A percentile compares a stretch with the other conserved stretches of the same genome.
These are phyloP conservation scores for Neurospora sublineolata DNA, from an alignment of 495 filamentous ascomycete genomes.

Conservation along the genomic window DNA sequence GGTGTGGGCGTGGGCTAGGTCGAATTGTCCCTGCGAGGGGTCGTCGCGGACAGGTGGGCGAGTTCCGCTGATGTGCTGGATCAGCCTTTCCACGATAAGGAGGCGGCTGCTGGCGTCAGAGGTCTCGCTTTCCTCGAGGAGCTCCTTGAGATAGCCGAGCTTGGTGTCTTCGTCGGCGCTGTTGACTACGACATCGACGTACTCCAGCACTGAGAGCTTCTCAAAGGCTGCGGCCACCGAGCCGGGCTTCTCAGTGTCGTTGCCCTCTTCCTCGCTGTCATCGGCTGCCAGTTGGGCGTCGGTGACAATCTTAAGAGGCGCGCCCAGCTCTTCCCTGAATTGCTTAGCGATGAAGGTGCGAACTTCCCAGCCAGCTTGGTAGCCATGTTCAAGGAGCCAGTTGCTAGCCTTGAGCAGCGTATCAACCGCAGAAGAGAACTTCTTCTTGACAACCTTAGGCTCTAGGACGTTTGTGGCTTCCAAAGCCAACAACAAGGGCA, in stretches of 20 bases:
- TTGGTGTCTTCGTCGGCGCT: constrained; percentile 15
- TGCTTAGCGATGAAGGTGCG: constrained; percentile 27
- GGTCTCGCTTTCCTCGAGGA: neutral
- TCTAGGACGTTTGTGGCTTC: constrained; percentile 11
- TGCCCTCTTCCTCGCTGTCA: neutral
- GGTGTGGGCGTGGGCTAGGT: constrained; percentile 22
- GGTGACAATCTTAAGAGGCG: constrained; percentile 12
- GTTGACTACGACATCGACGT: constrained; percentile 14
- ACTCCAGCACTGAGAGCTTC: constrained; percentile 10
- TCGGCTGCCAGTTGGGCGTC: neutral
- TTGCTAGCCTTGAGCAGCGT: constrained; percentile 19
- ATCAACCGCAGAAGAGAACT: neutral
- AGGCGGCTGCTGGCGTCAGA: constrained; percentile 6
- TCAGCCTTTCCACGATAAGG: constrained; percentile 14
- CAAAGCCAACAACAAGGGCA: constrained; percentile 12
- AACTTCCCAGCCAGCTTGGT: constrained; percentile 26
- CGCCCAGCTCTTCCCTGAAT: constrained; percentile 9
- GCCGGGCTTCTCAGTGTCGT: neutral
- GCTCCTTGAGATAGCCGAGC: constrained; percentile 15
- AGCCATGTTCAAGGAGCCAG: constrained; percentile 15
- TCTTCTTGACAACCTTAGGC: constrained; percentile 1
- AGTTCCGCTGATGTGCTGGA: constrained; percentile 16
- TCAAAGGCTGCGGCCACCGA: constrained; percentile 2
- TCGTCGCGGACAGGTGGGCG: neutral
- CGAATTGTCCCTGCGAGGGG: constrained; percentile 3